Evolutionary conservation across 192 early-diverging fungal genomes (phyloP).

Genomic region (Coemansia guatemalensis): DNA sequence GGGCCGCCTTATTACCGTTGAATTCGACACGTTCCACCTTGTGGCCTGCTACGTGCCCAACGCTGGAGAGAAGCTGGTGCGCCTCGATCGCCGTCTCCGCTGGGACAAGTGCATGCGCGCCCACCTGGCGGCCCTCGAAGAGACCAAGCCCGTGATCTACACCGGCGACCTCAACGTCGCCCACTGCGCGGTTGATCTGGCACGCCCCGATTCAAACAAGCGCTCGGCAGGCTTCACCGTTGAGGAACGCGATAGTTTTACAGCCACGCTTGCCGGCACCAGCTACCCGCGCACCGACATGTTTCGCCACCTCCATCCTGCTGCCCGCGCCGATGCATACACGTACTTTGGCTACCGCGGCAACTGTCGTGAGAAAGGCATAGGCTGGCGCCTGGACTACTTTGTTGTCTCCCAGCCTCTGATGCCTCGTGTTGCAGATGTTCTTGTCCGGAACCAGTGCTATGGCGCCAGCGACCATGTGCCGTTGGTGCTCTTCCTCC

Average conservation of each 20-base stretch:
- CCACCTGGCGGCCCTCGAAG: slow-evolving; percentile 66
- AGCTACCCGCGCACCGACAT: slow-evolving; percentile 63
- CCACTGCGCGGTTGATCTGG: slow-evolving; percentile 72
- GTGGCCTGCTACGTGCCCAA: slow-evolving; percentile 81
- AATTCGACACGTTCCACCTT: slow-evolving; percentile 65
- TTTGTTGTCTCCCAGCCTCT: slow-evolving; percentile 68
- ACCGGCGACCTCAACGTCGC: slow-evolving; percentile 87
- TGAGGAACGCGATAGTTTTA: slow-evolving; percentile 77
- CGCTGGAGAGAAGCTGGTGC: slow-evolving; percentile 69
- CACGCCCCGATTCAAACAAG: slow-evolving; percentile 73
- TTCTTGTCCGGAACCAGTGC: slow-evolving; percentile 68
- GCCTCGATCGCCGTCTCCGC: slow-evolving; percentile 63
- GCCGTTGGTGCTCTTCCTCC: slow-evolving; percentile 66
- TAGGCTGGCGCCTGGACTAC: slow-evolving; percentile 90
- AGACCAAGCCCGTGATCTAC: slow-evolving; percentile 74
- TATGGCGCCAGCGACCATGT: slow-evolving; percentile 92
- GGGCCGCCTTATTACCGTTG: slow-evolving; percentile 71
- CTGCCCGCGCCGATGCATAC: slow-evolving; percentile 60
- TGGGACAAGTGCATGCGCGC: slow-evolving; percentile 67
- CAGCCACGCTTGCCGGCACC: slow-evolving; percentile 55
- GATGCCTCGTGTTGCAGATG: slow-evolving; percentile 58
- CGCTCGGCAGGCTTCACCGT: slow-evolving; percentile 78
- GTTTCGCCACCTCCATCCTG: slow-evolving; percentile 71
- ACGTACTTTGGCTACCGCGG: slow-evolving; percentile 82
- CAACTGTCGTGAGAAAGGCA: slow-evolving; percentile 61